Conservation (phyloP, 2,329 filamentous ascomycete species). For the Cordyceps farinosa region DNA sequence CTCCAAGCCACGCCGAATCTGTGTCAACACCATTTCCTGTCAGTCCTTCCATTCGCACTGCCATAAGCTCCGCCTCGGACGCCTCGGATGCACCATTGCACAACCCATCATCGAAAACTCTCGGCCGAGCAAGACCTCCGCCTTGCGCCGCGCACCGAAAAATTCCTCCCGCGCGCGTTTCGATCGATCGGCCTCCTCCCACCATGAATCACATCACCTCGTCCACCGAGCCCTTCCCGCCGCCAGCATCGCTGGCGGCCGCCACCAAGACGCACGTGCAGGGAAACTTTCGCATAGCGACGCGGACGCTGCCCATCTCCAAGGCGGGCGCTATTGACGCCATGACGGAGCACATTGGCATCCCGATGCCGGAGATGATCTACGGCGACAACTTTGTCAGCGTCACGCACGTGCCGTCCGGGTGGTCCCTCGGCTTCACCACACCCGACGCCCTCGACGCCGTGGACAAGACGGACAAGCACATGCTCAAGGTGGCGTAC, state of each 20-base stretch:
- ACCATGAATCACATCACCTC: constrained; percentile 40
- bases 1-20: neutral
- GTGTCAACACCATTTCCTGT: neutral
- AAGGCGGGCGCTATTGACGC: constrained; percentile 86
- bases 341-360: constrained; percentile 73
- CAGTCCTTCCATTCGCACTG: neutral
- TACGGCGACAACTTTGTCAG: constrained; percentile 90
- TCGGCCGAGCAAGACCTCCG: too few species aligned
- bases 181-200: neutral
- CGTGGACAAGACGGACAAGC: constrained; percentile 88
- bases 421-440: constrained; percentile 78
- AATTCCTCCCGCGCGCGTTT: neutral
- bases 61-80: neutral
- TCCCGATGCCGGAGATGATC: constrained; percentile 96
- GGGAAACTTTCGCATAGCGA: constrained; percentile 68
- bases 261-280: constrained; percentile 58
- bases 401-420: constrained; percentile 68
- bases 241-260: constrained; percentile 44
- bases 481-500: constrained; percentile 92
- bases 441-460: constrained; percentile 82
- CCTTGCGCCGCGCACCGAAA: neutral
- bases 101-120: too few species aligned
- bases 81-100: neutral
- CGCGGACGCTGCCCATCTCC: constrained; percentile 90
- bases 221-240: constrained; percentile 53